Base-by-base conservation (phyloP, 2,329 filamentous ascomycete species). In the Escovopsis sp. region DNA sequence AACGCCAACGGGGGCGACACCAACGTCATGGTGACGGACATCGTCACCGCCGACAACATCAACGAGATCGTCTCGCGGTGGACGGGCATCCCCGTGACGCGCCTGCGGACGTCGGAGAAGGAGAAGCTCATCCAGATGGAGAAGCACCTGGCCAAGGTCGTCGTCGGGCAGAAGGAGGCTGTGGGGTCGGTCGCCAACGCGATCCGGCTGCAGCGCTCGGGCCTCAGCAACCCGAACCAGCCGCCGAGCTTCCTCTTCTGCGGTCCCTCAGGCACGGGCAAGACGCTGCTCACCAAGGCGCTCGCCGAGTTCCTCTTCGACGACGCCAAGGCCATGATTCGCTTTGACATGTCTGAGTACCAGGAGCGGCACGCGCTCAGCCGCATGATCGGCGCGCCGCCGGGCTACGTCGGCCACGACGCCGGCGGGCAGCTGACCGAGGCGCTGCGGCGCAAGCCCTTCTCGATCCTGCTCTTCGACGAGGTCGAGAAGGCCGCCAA, bases 341-440 rank as follows among this genome's bases (percentile, higher is more conserved):
- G 90, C 27, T 93, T 98, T 63, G 90, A 98, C 56, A 98, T 98
- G 90, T 96, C 88, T 5, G 90, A 98, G 60, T 98, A 98, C 58
- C 92, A 98, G 59, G 90, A 98, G 60, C 79, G 88, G 5, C 90
- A 98, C 56, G 81, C 88, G 1, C 72, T 98, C 12, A 93, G 85
- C 55, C 77, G 90, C 41, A 94, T 98, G 85, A 98, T 98, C 48
- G 90, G 90, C 54, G 87, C 90, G 15, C 90, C 90, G 15, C 90
- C 90, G 4, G 90, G 90, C 43, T 98, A 98, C 47, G 87, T 98
- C 40, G 90, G 90, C 13, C 88, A 98, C 54, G 90, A 98, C 51
- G 76, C 90, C 23, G 90, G 90, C 47, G 90, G 90, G 35, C 90
- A 98, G 56, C 73, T 98, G 36, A 98, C 90, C 0, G 90, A 98